Base-by-base conservation (phyloP, 1,139 yeast genomes). In the Sugiyamaella japonica region DNA sequence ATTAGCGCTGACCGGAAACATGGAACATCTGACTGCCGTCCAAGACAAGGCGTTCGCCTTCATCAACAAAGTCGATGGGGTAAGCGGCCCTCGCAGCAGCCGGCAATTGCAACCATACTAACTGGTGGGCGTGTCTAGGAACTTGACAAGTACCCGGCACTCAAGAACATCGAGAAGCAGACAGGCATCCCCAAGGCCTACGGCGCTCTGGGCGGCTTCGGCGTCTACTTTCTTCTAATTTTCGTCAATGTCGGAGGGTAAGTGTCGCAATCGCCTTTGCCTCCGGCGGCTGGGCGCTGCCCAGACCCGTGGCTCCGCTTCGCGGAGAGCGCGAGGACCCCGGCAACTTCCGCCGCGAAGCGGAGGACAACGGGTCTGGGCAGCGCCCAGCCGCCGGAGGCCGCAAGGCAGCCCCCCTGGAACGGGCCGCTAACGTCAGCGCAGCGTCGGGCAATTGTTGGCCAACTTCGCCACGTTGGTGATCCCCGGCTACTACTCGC, bases 391-490 rank as follows among this genome's bases (percentile, higher is more conserved):
- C 25, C 25, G 25, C 25, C 25, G 25, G 25, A 20, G 25, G 25
- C 25, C n/a, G n/a, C n/a, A n/a, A n/a, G n/a, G n/a, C n/a, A n/a
- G n/a, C n/a, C 40, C 31, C 38, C 10, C 15, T 37, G 28, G 38
- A 25, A 12, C 44, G 53, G 34, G 44, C 41, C 32, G 23, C 16
- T 8, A 3, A 20, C 25, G 6, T n/a, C n/a, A 20, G 25, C 25
- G 25, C 42, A 65, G 76, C 20, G 76, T 91, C 68, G 98, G 98
- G 58, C 95, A 91, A 75, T 82, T 93, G 65, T 80, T 93, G 62
- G 86, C 97, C 62, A 93, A 95, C 77, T 76, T 93, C 67, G 95
- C 95, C 37, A 96, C 98, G 0, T 87, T 93, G 64, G 88, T 84
- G 37, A 73, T 90, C 59, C 99, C 99, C 53, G 95, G 95, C 51